Evolutionary conservation across 805 yeast species (phyloP).

Genomic region (Ascoidea rubescens): DNA sequence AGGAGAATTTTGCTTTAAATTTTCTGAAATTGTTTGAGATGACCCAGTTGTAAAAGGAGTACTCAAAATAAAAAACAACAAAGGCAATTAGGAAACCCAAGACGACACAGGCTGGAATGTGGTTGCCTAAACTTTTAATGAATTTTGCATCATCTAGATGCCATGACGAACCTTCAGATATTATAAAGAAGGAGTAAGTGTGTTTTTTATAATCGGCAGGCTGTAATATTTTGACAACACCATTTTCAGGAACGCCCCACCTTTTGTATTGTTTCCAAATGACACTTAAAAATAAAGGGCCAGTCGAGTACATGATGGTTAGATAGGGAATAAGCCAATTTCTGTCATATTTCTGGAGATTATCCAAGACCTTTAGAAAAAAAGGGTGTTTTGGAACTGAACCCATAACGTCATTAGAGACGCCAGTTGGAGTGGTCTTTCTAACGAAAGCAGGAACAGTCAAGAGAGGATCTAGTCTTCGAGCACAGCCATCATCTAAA

Average conservation of each 20-base stretch:
- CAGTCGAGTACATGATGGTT: constrained; percentile 88
- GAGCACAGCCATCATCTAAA: constrained; percentile 77
- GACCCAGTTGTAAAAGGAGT: constrained; percentile 28
- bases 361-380: constrained; percentile 55
- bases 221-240: constrained; percentile 52
- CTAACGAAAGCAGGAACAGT: constrained; percentile 77
- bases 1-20: background rate
- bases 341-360: constrained; percentile 42
- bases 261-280: constrained; percentile 81
- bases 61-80: constrained; percentile 31
- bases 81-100: constrained; percentile 53
- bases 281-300: constrained; percentile 77
- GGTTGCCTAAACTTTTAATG: constrained; percentile 60
- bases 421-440: constrained; percentile 80
- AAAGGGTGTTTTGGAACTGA: constrained; percentile 79
- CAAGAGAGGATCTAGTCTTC: constrained; percentile 67
- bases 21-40: constrained; percentile 7
- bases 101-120: constrained; percentile 56
- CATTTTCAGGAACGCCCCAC: constrained; percentile 58
- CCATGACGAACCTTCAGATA: constrained; percentile 84
- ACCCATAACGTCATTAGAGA: constrained; percentile 90
- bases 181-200: constrained; percentile 51
- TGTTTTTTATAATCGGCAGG: constrained; percentile 61
- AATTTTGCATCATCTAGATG: constrained; percentile 78
- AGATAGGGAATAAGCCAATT: constrained; percentile 81